Base-by-base conservation (phyloP, 202 grass and related monocot species). In the Setaria viridis region DNA sequence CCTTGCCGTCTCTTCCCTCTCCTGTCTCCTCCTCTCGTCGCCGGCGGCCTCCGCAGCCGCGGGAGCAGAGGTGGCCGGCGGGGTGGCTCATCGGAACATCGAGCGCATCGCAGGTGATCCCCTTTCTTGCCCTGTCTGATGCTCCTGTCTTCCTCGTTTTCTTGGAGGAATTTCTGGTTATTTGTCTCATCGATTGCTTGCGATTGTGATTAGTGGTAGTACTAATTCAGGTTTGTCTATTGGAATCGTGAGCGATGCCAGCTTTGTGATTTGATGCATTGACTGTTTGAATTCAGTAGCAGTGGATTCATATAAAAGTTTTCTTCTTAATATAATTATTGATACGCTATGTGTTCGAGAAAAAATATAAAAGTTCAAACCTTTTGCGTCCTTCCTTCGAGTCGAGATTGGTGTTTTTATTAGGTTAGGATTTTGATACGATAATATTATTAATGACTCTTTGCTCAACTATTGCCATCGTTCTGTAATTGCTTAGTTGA, bases 21-120 rank as follows among this genome's bases (percentile, higher is more conserved):
- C 29, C 8, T 25, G 30, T 29, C 80, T 88, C 72, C 65, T 88
- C 80, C 42, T 74, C 84, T 64, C 67, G 30, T 9, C 39, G 39
- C 48, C 39, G 74, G 59, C 4, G 48, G 60, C 50, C 42, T 34
- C 20, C 41, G 81, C 76, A 11, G 67, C 57, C 2, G 55, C n/a
- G 65, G 19, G 42, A 3, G 66, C 45, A 15, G 79, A 54, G 54
- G 39, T 83, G 16, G 81, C 14, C 7, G 67, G 56, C 25, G 46
- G 57, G 43, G 74, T 19, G 6, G 49, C 20, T 68, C 81, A 43
- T 25, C 60, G 76, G 60, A 79, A 51, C 60, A 85, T 82, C 10
- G 87, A 89, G 50, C 87, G 87, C 59, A 89, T 89, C 76, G 72
- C 49, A 80, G 87, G 87, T 88, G 30, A 80, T 3, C 80, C 80